phyloP scores from a whole-genome alignment of 2,329 filamentous ascomycete species.

The Didymella lethalis region DNA sequence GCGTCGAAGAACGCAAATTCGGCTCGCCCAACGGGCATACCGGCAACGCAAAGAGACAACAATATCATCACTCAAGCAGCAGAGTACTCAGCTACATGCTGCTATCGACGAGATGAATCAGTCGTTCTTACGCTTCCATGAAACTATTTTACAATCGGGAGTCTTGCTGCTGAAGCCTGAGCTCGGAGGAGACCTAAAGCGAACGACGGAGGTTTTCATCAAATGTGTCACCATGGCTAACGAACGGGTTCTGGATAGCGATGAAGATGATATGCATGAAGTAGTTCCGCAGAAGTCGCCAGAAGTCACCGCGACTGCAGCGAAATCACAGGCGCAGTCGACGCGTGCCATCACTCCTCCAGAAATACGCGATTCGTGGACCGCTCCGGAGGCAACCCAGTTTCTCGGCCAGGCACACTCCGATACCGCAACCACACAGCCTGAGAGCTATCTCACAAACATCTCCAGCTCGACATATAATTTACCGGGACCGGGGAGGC shows the following conservation, averaged over 20 bases:
- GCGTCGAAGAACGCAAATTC: slow-evolving; percentile 86
- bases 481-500: slow-evolving; percentile 11
- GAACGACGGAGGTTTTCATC: slow-evolving; percentile 66
- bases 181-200: slow-evolving; percentile 65
- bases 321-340: background rate
- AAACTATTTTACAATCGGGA: slow-evolving; percentile 66
- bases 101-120: slow-evolving; percentile 77
- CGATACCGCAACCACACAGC: slow-evolving; percentile 15
- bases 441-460: slow-evolving; percentile 27
- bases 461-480: slow-evolving; percentile 17
- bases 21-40: slow-evolving; percentile 85
- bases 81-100: slow-evolving; percentile 72
- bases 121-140: slow-evolving; percentile 72
- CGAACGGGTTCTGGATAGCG: slow-evolving; percentile 39
- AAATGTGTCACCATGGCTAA: slow-evolving; percentile 59
- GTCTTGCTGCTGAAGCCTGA: slow-evolving; percentile 65
- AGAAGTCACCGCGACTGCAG: background rate
- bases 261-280: slow-evolving; percentile 49
- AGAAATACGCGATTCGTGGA: slow-evolving; percentile 19
- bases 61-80: slow-evolving; percentile 74
- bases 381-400: slow-evolving; percentile 22
- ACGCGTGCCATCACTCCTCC: background rate
- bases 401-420: background rate
- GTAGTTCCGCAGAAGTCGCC: slow-evolving; percentile 8
- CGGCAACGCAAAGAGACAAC: slow-evolving; percentile 84